Evolutionary conservation across 2,329 filamentous ascomycete species (phyloP).

Genomic region (Colletotrichum tofieldiae): DNA sequence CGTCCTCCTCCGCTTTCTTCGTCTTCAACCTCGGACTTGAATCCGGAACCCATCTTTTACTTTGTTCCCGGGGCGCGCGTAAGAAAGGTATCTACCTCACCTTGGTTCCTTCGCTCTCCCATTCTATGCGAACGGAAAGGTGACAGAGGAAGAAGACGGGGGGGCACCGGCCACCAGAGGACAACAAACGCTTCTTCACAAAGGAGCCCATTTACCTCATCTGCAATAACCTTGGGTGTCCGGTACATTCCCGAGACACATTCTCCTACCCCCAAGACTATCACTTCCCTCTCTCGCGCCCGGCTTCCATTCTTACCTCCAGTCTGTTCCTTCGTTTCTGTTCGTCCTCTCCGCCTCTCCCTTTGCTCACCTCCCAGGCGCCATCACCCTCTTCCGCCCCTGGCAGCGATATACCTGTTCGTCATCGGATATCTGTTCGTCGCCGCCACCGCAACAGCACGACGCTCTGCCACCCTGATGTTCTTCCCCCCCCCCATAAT

Average conservation of each 20-base stretch:
- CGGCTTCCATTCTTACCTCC: conserved; percentile 32
- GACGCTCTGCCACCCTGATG: conserved; percentile 33
- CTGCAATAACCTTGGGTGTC: conserved; percentile 42
- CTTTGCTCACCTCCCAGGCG: conserved; percentile 16
- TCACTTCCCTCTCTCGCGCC: conserved; percentile 32
- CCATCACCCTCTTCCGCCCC: conserved; percentile 12
- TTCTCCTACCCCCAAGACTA: conserved; percentile 27
- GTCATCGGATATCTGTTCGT: conserved; percentile 13
- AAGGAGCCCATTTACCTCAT: conserved; percentile 37
- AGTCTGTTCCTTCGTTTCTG: conserved; percentile 32
- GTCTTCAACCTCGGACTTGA: conserved; percentile 33
- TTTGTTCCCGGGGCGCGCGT: conserved; percentile 6
- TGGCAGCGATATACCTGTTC: conserved; percentile 6
- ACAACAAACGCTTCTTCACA: conserved; percentile 42
- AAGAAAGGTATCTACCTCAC: conserved; percentile 5
- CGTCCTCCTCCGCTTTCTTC: conserved; percentile 15
- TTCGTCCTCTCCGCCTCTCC: conserved; percentile 27
- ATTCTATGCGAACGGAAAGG: conserved; percentile 30
- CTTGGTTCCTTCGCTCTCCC: conserved; percentile 17
- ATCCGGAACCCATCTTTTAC: conserved; percentile 2
- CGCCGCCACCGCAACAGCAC: conserved; percentile 14
- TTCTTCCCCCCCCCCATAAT: conserved; percentile 40
- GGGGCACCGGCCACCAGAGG: conserved; percentile 25
- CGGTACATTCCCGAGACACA: conserved; percentile 61
- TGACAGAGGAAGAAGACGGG: conserved; percentile 5